A percentile compares a stretch with the other conserved stretches of the same genome.
Conservation (phyloP, 75 land plant genomes). For the Selaginella moellendorffii region DNA sequence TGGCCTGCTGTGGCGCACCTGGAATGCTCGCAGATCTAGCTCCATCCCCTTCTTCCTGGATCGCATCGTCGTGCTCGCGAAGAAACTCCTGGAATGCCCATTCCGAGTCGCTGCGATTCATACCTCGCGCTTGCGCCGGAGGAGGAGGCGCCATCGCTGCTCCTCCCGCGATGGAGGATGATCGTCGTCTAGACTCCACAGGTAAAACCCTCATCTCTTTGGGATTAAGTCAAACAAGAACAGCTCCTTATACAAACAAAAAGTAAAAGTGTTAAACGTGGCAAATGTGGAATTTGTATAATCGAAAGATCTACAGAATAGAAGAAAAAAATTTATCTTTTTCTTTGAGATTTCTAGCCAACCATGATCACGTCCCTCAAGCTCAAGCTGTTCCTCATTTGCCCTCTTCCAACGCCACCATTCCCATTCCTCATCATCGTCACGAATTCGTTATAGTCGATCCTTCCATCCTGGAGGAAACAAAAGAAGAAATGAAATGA, state of each 20-base stretch:
- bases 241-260: too few relatives aligned
- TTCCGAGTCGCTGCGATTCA: conserved; percentile 74
- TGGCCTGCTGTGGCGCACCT: background rate
- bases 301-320: too few relatives aligned
- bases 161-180: too few relatives aligned
- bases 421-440: conserved; percentile 8
- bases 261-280: too few relatives aligned
- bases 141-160: too few relatives aligned
- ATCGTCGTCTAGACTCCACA: too few relatives aligned
- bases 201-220: too few relatives aligned
- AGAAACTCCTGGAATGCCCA: conserved; percentile 83
- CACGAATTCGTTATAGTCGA: conserved; percentile 5
- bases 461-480: conserved; percentile 1
- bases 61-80: conserved; percentile 11
- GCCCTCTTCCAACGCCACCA: conserved; percentile 6
- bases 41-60: background rate
- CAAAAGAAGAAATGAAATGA: too few relatives aligned
- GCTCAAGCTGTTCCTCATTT: conserved; percentile 8
- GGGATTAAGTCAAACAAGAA: too few relatives aligned
- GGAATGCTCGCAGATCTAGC: background rate
- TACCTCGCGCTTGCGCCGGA: too few relatives aligned
- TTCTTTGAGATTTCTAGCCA: background rate
- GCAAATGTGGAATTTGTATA: too few relatives aligned
- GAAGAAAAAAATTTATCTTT: background rate
- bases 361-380: background rate